These are phyloP conservation scores for Botrytis cinerea DNA, from an alignment of 2,329 filamentous ascomycete species.

Conservation along the genomic window DNA sequence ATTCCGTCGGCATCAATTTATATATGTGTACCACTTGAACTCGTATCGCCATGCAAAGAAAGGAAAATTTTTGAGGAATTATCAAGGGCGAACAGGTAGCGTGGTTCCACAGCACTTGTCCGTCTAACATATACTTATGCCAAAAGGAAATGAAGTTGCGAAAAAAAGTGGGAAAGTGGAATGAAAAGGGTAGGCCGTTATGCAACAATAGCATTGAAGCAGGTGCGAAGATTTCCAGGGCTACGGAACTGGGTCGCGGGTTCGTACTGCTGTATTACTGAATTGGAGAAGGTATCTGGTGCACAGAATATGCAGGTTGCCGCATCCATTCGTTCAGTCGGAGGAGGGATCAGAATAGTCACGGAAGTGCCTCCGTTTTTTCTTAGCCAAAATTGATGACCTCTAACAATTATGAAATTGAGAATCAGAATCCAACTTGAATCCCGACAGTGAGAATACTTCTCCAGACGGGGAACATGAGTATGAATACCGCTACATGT, in stretches of 20 bases:
- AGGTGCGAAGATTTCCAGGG: slow-evolving; percentile 18
- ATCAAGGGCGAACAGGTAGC: slow-evolving; percentile 3
- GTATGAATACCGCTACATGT: background rate
- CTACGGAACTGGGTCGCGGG: slow-evolving; percentile 20
- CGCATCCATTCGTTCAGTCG: slow-evolving; percentile 9
- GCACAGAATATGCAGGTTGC: slow-evolving; percentile 18
- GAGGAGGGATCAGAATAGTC: background rate
- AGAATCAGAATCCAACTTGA: background rate
- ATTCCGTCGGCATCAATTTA: slow-evolving; percentile 20
- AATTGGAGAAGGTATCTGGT: slow-evolving; percentile 6
- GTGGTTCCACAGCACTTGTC: background rate
- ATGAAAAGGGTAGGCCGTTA: slow-evolving; percentile 7
- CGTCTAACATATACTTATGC: slow-evolving; percentile 12
- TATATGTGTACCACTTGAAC: background rate
- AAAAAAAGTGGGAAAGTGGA: slow-evolving; percentile 5
- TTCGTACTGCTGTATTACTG: slow-evolving; percentile 14
- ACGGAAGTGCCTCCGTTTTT: slow-evolving; percentile 7
- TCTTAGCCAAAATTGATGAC: background rate
- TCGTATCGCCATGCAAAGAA: slow-evolving; percentile 20
- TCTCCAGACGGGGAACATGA: slow-evolving; percentile 7
- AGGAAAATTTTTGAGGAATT: background rate
- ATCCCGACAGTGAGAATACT: background rate
- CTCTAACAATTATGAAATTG: background rate
- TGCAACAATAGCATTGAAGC: slow-evolving; percentile 10
- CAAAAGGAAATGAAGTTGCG: background rate